A percentile compares a stretch with the other conserved stretches of the same genome.
Conservation (phyloP, 495 filamentous ascomycete species). For the Hypomontagnella monticulosa region DNA sequence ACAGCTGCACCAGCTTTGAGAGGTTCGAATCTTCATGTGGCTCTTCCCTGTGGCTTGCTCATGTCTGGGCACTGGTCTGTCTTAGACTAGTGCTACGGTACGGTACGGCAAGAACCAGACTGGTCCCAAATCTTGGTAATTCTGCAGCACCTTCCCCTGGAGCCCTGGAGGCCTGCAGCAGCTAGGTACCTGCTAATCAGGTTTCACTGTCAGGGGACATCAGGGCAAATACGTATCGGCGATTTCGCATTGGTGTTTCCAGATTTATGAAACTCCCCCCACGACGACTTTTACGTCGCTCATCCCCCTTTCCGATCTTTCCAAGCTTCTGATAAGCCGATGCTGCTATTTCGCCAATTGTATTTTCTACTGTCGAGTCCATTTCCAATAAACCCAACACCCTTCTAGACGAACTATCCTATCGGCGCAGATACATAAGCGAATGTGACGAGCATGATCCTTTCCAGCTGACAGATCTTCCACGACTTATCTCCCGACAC, state of each 20-base stretch:
- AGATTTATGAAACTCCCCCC: slow-evolving; percentile 32
- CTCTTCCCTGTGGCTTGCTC: too few species aligned
- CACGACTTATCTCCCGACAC: neutral
- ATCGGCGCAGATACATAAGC: slow-evolving; percentile 5
- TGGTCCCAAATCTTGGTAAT: too few species aligned
- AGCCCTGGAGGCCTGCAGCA: neutral
- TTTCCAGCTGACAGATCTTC: slow-evolving; percentile 22
- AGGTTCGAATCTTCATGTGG: too few species aligned
- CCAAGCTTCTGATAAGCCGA: slow-evolving; percentile 19
- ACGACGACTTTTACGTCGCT: slow-evolving; percentile 19
- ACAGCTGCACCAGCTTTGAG: too few species aligned
- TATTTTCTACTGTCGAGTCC: neutral
- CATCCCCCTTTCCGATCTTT: slow-evolving; percentile 5
- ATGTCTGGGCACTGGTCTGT: too few species aligned
- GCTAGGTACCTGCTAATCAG: neutral
- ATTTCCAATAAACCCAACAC: neutral
- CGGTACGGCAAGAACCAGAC: too few species aligned
- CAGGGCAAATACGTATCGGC: slow-evolving; percentile 19
- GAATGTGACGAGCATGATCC: slow-evolving; percentile 32
- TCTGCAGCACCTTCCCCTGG: too few species aligned
- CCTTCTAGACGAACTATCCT: neutral
- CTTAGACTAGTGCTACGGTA: too few species aligned
- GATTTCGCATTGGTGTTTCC: slow-evolving; percentile 19
- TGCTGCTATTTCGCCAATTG: slow-evolving; percentile 8
- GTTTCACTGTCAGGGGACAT: slow-evolving; percentile 15